Conservation (phyloP, 345 rosid genomes). For the Linum tenue region DNA sequence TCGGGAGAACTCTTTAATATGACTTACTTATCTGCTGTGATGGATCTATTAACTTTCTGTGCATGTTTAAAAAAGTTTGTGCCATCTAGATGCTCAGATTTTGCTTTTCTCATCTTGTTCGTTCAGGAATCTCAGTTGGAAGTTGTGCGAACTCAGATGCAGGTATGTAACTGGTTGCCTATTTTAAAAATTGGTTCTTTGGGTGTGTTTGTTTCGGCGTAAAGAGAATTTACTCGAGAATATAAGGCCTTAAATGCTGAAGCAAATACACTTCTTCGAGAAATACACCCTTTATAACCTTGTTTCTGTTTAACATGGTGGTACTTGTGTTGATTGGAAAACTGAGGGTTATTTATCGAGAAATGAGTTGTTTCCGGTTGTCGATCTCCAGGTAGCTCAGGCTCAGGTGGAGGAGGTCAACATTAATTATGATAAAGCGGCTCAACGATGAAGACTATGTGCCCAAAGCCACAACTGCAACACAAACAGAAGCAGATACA, state of each 20-base stretch:
- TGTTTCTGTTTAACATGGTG: neutral
- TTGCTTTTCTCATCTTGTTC: neutral
- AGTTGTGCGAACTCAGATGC: slow-evolving; percentile 74
- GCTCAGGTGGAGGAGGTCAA: slow-evolving; percentile 66
- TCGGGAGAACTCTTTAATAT: slow-evolving; percentile 9
- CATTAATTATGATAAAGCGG: slow-evolving; percentile 54
- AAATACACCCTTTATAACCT: no score
- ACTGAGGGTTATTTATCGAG: neutral
- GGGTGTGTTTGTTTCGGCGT: no score
- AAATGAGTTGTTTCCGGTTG: neutral
- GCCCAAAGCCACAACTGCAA: slow-evolving; percentile 26
- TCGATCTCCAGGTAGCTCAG: slow-evolving; percentile 53
- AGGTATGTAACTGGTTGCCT: slow-evolving; percentile 30
- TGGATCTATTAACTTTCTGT: neutral
- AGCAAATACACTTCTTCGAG: no score
- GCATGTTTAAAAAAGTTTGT: neutral
- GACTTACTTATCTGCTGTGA: neutral
- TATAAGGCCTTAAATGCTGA: no score
- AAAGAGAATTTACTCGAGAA: no score
- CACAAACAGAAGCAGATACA: slow-evolving; percentile 22
- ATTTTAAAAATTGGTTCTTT: no score
- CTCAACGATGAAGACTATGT: slow-evolving; percentile 47
- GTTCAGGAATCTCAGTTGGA: slow-evolving; percentile 77
- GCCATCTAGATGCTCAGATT: neutral
- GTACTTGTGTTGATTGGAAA: neutral